Percentiles rank a stretch among this genome's conserved stretches.
Conservation (phyloP, 176 grass and related monocot genomes). For the Oryza brachyantha region DNA sequence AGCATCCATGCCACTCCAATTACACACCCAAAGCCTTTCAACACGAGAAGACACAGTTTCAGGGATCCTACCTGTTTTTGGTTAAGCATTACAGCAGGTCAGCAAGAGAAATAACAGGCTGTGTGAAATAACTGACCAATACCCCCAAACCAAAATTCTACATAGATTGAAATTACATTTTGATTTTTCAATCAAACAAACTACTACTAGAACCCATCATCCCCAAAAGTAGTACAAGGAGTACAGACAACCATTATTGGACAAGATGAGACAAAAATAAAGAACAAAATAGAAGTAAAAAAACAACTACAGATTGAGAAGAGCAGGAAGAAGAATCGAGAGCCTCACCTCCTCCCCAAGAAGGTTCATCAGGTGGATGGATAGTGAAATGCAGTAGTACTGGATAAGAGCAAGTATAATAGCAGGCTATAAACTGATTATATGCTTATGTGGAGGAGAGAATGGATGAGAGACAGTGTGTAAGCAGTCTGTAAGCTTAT, state of each 20-base stretch:
- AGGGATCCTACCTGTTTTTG: not conserved
- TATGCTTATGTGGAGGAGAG: no score
- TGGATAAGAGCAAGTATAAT: no score
- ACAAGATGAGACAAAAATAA: not conserved
- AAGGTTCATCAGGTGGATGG: not conserved
- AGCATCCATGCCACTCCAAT: not conserved
- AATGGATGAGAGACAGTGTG: no score
- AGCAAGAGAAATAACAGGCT: no score
- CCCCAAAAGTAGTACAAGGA: not conserved
- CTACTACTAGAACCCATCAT: no score
- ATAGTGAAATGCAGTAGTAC: no score
- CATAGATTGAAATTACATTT: not conserved
- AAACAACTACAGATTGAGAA: not conserved
- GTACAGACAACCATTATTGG: not conserved
- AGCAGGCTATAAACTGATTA: no score
- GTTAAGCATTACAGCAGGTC: no score
- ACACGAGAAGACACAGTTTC: not conserved
- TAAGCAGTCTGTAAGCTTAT: no score
- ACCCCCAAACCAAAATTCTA: not conserved
- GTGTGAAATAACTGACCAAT: no score
- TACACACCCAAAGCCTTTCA: not conserved
- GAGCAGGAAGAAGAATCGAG: not conserved
- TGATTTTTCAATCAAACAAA: not conserved
- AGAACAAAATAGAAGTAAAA: not conserved
- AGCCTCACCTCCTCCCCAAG: not conserved